phyloP scores from a whole-genome alignment of 352 stramenopile genomes.

The Phytopythium kandeliae region DNA sequence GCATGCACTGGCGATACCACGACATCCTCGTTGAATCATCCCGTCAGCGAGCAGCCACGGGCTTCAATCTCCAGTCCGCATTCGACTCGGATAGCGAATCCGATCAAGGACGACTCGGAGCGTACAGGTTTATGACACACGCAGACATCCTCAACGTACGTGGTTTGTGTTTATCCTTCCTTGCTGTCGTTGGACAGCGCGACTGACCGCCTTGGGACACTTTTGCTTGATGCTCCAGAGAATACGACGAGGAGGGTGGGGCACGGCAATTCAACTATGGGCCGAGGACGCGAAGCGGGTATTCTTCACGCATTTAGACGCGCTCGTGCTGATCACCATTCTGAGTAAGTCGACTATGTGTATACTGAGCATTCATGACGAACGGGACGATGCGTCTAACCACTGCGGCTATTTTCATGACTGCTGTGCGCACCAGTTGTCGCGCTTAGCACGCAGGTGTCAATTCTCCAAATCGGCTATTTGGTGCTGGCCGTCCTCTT shows the following conservation, averaged over 20 bases:
- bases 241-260: slow-evolving; percentile 4
- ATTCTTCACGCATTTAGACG: slow-evolving; percentile 71
- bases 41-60: slow-evolving; percentile 14
- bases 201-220: not conserved
- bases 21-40: slow-evolving; percentile 42
- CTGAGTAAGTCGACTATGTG: slow-evolving; percentile 29
- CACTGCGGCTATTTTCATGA: not conserved
- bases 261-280: slow-evolving; percentile 34
- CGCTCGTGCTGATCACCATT: slow-evolving; percentile 76
- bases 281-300: slow-evolving; percentile 65
- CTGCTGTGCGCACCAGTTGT: slow-evolving; percentile 36
- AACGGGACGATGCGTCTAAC: too few relatives aligned
- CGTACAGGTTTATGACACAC: slow-evolving; percentile 31
- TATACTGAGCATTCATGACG: not conserved
- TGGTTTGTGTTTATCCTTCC: not conserved
- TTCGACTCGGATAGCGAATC: slow-evolving; percentile 10
- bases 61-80: slow-evolving; percentile 8
- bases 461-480: slow-evolving; percentile 81
- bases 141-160: slow-evolving; percentile 46
- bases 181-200: too few relatives aligned
- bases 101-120: slow-evolving; percentile 16
- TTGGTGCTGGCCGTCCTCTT: slow-evolving; percentile 70
- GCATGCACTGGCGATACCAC: slow-evolving; percentile 70
- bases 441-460: slow-evolving; percentile 72
- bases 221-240: not conserved